Conservation (phyloP, 306 rosid species). For the Trifolium repens region DNA sequence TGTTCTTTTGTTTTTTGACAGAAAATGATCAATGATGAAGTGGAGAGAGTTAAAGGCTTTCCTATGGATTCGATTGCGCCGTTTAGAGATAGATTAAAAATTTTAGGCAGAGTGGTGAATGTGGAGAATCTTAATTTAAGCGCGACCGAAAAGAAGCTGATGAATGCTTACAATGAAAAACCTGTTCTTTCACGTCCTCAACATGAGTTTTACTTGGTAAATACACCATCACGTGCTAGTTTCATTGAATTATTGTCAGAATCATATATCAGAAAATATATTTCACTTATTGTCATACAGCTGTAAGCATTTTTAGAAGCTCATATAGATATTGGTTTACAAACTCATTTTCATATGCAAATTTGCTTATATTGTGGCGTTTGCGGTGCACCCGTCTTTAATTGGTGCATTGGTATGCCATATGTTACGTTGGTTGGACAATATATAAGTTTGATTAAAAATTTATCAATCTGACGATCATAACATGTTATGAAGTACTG, state of each 20-base stretch:
- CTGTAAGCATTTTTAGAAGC: conserved; percentile 18
- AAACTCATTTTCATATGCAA: background rate
- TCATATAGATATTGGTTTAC: background rate
- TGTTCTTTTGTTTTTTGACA: conserved; percentile 49
- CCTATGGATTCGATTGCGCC: conserved; percentile 89
- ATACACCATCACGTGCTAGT: conserved; percentile 19
- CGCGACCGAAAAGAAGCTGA: conserved; percentile 81
- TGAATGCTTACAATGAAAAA: conserved; percentile 95
- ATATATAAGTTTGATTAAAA: no score
- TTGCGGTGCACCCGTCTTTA: background rate
- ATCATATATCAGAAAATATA: background rate
- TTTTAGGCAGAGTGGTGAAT: conserved; percentile 81
- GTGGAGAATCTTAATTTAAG: conserved; percentile 79
- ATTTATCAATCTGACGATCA: no score
- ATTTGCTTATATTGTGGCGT: background rate
- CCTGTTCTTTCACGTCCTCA: conserved; percentile 98
- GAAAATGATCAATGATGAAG: conserved; percentile 92
- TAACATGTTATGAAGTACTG: background rate
- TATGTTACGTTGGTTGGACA: background rate
- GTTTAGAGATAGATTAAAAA: conserved; percentile 88
- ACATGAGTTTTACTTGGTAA: conserved; percentile 90
- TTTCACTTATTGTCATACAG: background rate
- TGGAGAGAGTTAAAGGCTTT: conserved; percentile 93
- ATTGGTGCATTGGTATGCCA: background rate
- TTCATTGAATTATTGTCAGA: background rate